Evolutionary conservation across 1,284 basidiomycete species (phyloP), one percentile per base, ranked within the genome.

Genomic region (Hemileccinum hortonii): DNA sequence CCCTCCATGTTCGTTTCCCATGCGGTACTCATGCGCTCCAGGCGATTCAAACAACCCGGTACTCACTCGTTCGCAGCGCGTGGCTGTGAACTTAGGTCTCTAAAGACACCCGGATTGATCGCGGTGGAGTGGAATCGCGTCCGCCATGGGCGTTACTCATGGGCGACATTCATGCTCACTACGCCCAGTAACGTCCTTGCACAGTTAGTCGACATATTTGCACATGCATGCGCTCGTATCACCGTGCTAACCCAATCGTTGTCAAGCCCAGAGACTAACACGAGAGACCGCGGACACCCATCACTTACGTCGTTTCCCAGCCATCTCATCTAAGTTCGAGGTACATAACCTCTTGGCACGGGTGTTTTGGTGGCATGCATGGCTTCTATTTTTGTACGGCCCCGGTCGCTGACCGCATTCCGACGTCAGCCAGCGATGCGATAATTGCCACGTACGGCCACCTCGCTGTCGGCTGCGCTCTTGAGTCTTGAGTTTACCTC

Each of bases 401-500:
- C n/a, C 12, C 7, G 37, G 37, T 42, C 16, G 19, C 48, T 55
- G 32, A 57, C 35, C 3, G 32, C 26, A 44, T 39, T 38, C n/a
- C 40, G 24, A 26, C 18, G 44, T 49, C 51, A 90, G 88, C 90
- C 18, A 78, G 75, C 49, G 86, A 89, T 59, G 80, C 87, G 1
- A 74, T 91, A 29, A 71, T 91, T 18, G 88, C 86, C 8, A 77
- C 72, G 45, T 89, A 90, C 69, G 84, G 82, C 51, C 75, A 76
- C 47, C 72, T 90, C 18, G 86, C 91, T 10, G 77, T 91, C 16
- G 89, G 88, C 80, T 14, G 87, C 84, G 1, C 79, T 90, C 50
- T 69, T 90, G 49, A 88, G 83, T 90, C 50, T 69, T 90, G 49
- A 88, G 83, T 65, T 89, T 86, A n/a, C 88, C 88, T 0, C 79